phyloP scores from a whole-genome alignment of 2,329 filamentous ascomycete genomes.

The Monosporascus cannonballus region DNA sequence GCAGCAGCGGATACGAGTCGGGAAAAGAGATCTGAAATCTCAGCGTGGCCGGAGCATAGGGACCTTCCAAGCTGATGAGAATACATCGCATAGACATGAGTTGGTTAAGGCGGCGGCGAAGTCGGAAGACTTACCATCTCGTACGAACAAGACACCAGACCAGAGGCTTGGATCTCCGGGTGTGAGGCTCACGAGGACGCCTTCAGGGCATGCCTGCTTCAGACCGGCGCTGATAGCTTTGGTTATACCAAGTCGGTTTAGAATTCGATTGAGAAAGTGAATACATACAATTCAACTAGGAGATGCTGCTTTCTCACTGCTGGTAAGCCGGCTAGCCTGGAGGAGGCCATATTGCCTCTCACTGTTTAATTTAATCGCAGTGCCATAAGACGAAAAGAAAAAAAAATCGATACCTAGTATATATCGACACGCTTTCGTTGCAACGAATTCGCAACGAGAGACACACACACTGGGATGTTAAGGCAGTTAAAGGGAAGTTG shows the following conservation, averaged over 20 bases:
- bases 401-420: not conserved
- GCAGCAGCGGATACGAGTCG: conserved; percentile 67
- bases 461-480: not conserved
- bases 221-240: conserved; percentile 59
- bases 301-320: conserved; percentile 68
- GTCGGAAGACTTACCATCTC: conserved; percentile 57
- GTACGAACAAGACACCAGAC: conserved; percentile 88
- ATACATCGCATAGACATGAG: conserved; percentile 1
- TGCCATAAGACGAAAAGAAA: not conserved
- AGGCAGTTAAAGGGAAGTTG: not conserved
- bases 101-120: conserved; percentile 2
- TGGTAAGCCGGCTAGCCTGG: conserved; percentile 41
- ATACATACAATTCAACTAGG: conserved; percentile 71
- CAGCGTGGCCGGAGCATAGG: conserved; percentile 80
- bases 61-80: conserved; percentile 50
- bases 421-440: not conserved
- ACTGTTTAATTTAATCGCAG: not conserved
- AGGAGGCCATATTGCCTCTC: conserved; percentile 34
- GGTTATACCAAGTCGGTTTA: conserved; percentile 16
- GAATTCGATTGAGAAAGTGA: not conserved
- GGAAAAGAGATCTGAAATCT: conserved; percentile 90
- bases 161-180: conserved; percentile 76
- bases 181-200: conserved; percentile 79
- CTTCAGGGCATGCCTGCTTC: conserved; percentile 75
- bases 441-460: too few relatives aligned